Conservation (phyloP, 768 basidiomycete species). For the Jaapia argillacea region DNA sequence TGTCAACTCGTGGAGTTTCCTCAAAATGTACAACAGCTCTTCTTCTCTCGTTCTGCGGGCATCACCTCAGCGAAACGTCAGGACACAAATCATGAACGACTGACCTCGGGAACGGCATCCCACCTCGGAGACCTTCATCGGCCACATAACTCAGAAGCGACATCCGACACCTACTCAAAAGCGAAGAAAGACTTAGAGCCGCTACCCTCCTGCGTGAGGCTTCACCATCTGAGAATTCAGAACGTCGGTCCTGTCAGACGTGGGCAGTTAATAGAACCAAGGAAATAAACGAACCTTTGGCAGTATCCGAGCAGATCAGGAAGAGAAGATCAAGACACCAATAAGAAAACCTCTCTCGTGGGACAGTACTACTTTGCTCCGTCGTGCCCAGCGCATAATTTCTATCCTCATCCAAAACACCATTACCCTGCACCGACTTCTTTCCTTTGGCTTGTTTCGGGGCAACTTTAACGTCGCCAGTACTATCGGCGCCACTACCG, state of each 20-base stretch:
- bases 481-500: background rate
- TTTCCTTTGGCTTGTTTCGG: background rate
- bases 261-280: background rate
- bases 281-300: conserved; percentile 42
- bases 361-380: conserved; percentile 40
- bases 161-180: conserved; percentile 68
- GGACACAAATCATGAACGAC: conserved; percentile 4
- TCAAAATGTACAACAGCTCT: conserved; percentile 77
- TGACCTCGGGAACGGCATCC: conserved; percentile 81
- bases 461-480: no score
- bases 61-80: conserved; percentile 1
- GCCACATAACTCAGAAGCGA: conserved; percentile 69
- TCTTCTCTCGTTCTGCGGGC: conserved; percentile 68
- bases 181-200: conserved; percentile 55
- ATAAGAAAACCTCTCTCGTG: conserved; percentile 81
- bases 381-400: conserved; percentile 48
- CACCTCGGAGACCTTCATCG: conserved; percentile 78
- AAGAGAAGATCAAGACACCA: conserved; percentile 91
- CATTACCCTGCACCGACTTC: background rate
- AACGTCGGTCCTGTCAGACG: conserved; percentile 1
- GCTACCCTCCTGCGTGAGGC: conserved; percentile 57
- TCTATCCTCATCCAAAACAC: conserved; percentile 24
- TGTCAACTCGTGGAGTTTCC: conserved; percentile 61
- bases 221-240: conserved; percentile 40
- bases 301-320: conserved; percentile 60